Evolutionary conservation across 345 rosid genomes (phyloP).

Genomic region (Litchi chinensis): DNA sequence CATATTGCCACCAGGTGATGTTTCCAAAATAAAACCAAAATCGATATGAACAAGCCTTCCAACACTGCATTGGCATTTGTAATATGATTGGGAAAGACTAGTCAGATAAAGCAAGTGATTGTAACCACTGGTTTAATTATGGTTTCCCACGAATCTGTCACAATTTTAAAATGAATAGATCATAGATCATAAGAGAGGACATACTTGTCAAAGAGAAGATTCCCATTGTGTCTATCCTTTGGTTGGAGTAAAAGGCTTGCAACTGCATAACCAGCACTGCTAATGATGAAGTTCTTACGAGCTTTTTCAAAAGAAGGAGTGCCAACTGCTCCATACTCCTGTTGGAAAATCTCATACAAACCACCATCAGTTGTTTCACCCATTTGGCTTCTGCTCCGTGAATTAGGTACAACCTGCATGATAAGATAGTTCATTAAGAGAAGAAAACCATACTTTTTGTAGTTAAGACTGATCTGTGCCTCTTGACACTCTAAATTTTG

Average conservation of each 20-base stretch:
- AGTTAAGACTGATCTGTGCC: neutral
- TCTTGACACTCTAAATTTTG: neutral
- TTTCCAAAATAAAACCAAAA: constrained; percentile 96
- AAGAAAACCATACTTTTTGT: neutral
- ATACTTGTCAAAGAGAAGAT: constrained; percentile 96
- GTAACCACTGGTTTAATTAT: neutral
- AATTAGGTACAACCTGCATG: constrained; percentile 85
- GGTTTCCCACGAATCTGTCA: neutral
- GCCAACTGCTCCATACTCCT: constrained; percentile 95
- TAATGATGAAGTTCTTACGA: constrained; percentile 89
- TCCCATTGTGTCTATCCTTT: constrained; percentile 98
- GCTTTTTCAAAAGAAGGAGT: constrained; percentile 88
- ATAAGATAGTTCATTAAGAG: neutral
- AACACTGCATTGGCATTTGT: constrained; percentile 46
- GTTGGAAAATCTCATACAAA: constrained; percentile 94
- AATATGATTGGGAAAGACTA: neutral
- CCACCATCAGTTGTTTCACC: constrained; percentile 99
- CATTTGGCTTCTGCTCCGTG: constrained; percentile 98
- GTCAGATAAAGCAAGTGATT: neutral
- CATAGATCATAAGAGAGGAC: constrained; percentile 19
- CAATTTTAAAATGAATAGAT: constrained; percentile 21
- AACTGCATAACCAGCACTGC: constrained; percentile 99
- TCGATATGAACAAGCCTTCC: constrained; percentile 98
- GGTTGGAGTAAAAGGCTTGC: constrained; percentile 98
- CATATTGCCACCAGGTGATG: constrained; percentile 96